Percentiles rank a stretch among this genome's conserved stretches.
phyloP scores from a whole-genome alignment of 2,329 filamentous ascomycete genomes.

The Teratosphaeria pseudoeucalypti region DNA sequence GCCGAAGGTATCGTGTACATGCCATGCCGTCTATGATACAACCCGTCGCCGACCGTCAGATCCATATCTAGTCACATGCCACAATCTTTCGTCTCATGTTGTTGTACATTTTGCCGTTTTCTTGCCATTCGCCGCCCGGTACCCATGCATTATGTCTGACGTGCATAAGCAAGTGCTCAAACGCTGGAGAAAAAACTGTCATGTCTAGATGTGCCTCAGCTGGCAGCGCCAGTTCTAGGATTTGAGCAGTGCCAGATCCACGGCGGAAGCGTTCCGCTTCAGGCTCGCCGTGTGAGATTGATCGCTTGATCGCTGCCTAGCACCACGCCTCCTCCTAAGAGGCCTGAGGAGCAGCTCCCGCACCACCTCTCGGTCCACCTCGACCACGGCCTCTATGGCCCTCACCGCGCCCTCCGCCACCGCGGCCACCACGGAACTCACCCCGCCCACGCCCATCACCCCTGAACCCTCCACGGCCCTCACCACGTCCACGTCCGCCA shows the following conservation, averaged over 20 bases:
- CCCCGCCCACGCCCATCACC: slow-evolving; percentile 15
- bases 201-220: neutral
- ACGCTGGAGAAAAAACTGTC: neutral
- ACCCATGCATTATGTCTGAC: neutral
- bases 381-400: slow-evolving; percentile 11
- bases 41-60: neutral
- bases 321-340: neutral
- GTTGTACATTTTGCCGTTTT: neutral
- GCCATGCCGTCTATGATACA: neutral
- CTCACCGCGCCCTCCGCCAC: slow-evolving; percentile 12
- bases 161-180: neutral
- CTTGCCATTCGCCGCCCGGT: neutral
- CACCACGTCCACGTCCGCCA: slow-evolving; percentile 35
- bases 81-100: neutral
- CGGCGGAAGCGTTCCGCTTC: neutral
- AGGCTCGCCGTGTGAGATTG: neutral
- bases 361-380: slow-evolving; percentile 1
- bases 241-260: neutral
- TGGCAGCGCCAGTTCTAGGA: neutral
- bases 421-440: slow-evolving; percentile 12
- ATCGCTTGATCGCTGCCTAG: neutral
- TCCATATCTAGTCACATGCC: neutral
- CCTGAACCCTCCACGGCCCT: slow-evolving; percentile 16
- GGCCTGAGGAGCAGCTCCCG: neutral
- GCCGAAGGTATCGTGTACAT: neutral